These are phyloP conservation scores for Isatis tinctoria DNA, from an alignment of 345 rosid species.

Conservation along the genomic window DNA sequence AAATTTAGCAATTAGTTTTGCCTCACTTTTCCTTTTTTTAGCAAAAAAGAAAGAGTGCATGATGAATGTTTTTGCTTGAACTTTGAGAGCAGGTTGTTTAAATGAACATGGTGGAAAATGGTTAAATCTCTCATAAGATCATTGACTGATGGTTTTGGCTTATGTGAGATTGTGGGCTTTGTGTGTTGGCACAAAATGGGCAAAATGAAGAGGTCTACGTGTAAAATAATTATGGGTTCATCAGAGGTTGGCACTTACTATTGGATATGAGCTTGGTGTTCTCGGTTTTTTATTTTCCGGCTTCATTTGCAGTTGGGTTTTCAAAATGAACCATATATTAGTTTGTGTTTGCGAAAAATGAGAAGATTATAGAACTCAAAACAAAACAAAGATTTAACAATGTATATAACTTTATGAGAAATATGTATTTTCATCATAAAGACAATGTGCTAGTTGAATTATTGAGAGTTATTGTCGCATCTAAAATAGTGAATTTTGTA, in stretches of 20 bases:
- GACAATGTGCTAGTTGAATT: too few species aligned
- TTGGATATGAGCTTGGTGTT: background rate
- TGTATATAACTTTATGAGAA: too few species aligned
- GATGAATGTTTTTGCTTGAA: background rate
- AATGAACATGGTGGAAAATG: conserved; percentile 5
- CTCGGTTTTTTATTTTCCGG: background rate
- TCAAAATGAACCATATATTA: background rate
- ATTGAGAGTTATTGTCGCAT: too few species aligned
- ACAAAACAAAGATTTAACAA: too few species aligned
- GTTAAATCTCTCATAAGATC: background rate
- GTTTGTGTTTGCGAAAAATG: background rate
- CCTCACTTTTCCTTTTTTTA: background rate
- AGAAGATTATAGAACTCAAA: background rate
- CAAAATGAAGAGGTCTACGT: background rate
- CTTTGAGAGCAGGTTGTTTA: conserved; percentile 1
- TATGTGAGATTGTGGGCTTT: background rate
- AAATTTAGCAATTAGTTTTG: background rate
- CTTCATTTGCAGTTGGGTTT: background rate
- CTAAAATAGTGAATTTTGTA: too few species aligned
- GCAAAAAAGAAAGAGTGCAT: background rate
- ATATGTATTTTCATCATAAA: too few species aligned
- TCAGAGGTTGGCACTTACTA: background rate
- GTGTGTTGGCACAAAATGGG: conserved; percentile 4
- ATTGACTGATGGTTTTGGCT: background rate
- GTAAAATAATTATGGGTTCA: background rate